Conservation (phyloP, 345 rosid species). For the Salix exigua region DNA sequence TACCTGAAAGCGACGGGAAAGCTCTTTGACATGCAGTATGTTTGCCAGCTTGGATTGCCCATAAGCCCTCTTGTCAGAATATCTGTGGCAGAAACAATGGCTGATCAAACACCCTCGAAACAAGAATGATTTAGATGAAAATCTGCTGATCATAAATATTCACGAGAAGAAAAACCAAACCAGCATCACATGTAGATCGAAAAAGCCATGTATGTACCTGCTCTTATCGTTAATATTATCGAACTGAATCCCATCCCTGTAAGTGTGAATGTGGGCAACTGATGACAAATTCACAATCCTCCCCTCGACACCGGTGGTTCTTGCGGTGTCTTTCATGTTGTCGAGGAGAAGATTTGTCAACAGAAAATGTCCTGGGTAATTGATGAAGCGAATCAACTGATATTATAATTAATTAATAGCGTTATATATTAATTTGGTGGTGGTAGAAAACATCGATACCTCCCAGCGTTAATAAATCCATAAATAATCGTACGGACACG, state of each 20-base stretch:
- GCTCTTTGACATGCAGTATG: constrained; percentile 80
- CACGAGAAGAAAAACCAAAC: not conserved
- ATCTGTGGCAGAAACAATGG: constrained; percentile 34
- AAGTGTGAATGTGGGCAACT: constrained; percentile 68
- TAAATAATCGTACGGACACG: too few species aligned
- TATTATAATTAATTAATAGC: too few species aligned
- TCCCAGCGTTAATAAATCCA: too few species aligned
- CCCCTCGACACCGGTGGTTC: constrained; percentile 56
- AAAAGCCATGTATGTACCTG: constrained; percentile 26
- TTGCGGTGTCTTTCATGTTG: constrained; percentile 67
- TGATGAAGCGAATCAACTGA: not conserved
- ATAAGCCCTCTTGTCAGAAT: constrained; percentile 79
- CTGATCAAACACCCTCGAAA: not conserved
- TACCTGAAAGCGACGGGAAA: constrained; percentile 81
- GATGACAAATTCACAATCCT: constrained; percentile 89
- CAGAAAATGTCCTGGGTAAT: constrained; percentile 75
- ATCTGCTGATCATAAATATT: not conserved
- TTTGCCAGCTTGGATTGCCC: constrained; percentile 95
- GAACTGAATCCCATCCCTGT: constrained; percentile 57
- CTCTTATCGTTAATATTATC: constrained; percentile 43
- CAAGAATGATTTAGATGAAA: not conserved
- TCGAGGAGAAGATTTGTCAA: constrained; percentile 79
- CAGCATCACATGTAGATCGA: not conserved
- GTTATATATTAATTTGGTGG: too few species aligned
- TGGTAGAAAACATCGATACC: too few species aligned